Evolutionary conservation across 2,329 filamentous ascomycete genomes (phyloP).

Genomic region (Hortaea sp.): DNA sequence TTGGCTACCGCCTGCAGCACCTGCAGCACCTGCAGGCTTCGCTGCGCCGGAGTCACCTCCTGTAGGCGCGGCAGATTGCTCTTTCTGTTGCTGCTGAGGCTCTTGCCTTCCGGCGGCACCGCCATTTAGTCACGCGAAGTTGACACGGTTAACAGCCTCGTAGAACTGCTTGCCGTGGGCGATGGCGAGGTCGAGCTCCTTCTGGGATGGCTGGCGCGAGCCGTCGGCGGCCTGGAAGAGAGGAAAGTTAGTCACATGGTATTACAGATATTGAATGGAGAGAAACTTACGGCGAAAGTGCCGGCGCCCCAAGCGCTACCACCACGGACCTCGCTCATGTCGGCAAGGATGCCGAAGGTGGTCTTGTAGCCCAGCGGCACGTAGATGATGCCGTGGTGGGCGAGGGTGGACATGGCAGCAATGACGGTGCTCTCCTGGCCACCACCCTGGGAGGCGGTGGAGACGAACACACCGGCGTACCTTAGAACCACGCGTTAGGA

Average conservation of each 20-base stretch:
- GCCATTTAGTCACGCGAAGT: constrained; percentile 65
- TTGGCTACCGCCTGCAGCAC: constrained; percentile 1
- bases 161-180: constrained; percentile 83
- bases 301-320: constrained; percentile 89
- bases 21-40: constrained; percentile 3
- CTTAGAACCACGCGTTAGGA: background rate
- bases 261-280: background rate
- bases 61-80: background rate
- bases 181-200: constrained; percentile 70
- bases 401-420: constrained; percentile 69
- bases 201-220: constrained; percentile 64
- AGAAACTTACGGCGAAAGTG: constrained; percentile 57
- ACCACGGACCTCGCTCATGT: constrained; percentile 71
- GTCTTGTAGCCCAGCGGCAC: constrained; percentile 92
- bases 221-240: constrained; percentile 53
- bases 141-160: constrained; percentile 60
- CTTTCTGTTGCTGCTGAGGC: constrained; percentile 9
- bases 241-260: constrained; percentile 1
- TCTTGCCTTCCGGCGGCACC: constrained; percentile 19
- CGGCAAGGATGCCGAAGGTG: constrained; percentile 58
- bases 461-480: constrained; percentile 84
- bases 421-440: constrained; percentile 87
- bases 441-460: constrained; percentile 72
- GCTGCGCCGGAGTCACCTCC: background rate
- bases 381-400: constrained; percentile 91